These are phyloP conservation scores for Ceratocystis destructans DNA, from an alignment of 2,329 filamentous ascomycete species.

Conservation along the genomic window DNA sequence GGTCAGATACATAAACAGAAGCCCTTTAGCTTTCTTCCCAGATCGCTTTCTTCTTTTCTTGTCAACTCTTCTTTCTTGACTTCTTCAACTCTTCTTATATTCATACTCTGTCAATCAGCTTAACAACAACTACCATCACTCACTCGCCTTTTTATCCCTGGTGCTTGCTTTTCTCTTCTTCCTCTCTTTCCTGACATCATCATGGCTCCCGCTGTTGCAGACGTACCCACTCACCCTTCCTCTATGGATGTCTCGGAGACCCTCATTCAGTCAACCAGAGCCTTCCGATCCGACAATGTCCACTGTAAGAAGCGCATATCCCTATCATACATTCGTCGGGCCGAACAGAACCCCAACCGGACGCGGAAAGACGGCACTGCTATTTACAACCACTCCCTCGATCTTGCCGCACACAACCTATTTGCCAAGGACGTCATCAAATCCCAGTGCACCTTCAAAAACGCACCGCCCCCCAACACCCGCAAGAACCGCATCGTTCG, in stretches of 20 bases:
- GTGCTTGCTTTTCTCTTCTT: not conserved
- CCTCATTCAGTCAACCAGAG: not conserved
- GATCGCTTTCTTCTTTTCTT: not conserved
- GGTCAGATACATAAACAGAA: not conserved
- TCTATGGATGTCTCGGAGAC: not conserved
- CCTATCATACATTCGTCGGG: conserved; percentile 6
- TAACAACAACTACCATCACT: not conserved
- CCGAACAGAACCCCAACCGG: conserved; percentile 5
- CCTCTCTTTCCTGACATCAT: not conserved
- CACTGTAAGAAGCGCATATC: conserved; percentile 12
- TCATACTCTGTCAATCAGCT: not conserved
- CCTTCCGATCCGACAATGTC: not conserved
- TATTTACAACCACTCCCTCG: conserved; percentile 4
- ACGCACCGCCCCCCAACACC: not conserved
- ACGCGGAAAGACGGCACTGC: conserved; percentile 12
- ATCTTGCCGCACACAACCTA: not conserved
- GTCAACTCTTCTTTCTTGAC: not conserved
- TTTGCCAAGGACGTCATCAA: not conserved
- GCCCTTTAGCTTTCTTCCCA: not conserved
- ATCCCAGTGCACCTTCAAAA: not conserved
- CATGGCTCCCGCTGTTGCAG: not conserved
- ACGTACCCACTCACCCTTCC: not conserved
- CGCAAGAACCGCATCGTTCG: conserved; percentile 1
- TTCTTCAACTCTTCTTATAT: not conserved
- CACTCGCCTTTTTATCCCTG: not conserved